phyloP scores from a whole-genome alignment of 805 yeast species.

The Candida ponderosae region DNA sequence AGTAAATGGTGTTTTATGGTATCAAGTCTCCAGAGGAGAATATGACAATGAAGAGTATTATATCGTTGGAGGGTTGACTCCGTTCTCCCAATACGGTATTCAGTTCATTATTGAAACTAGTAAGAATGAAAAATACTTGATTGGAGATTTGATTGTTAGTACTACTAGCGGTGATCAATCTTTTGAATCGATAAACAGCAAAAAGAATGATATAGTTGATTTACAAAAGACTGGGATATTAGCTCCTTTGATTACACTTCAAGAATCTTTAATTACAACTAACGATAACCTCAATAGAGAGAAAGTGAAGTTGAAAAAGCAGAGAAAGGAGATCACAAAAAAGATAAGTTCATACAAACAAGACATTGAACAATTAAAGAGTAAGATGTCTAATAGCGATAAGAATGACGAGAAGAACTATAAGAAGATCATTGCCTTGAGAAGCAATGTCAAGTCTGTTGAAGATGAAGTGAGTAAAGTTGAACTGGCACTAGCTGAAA shows the following conservation, averaged over 20 bases:
- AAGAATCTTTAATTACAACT: conserved; percentile 59
- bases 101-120: conserved; percentile 30
- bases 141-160: conserved; percentile 31
- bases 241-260: conserved; percentile 57
- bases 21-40: conserved; percentile 49
- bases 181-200: conserved; percentile 20
- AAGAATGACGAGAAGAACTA: conserved; percentile 46
- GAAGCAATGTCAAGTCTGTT: conserved; percentile 15
- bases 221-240: conserved; percentile 20
- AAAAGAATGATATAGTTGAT: background rate
- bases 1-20: conserved; percentile 67
- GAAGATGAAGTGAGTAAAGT: conserved; percentile 17
- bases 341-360: conserved; percentile 39
- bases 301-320: conserved; percentile 45
- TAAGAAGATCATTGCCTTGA: conserved; percentile 13
- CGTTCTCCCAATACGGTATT: conserved; percentile 56
- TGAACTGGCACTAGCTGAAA: conserved; percentile 6
- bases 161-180: conserved; percentile 20
- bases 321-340: conserved; percentile 51
- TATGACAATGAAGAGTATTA: conserved; percentile 39
- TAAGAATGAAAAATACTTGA: conserved; percentile 25
- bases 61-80: conserved; percentile 59
- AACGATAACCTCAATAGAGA: conserved; percentile 52
- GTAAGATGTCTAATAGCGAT: conserved; percentile 38
- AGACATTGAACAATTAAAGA: conserved; percentile 49